Evolutionary conservation across 1,284 basidiomycete species (phyloP).

Genomic region (Lentinula novae-zelandiae): DNA sequence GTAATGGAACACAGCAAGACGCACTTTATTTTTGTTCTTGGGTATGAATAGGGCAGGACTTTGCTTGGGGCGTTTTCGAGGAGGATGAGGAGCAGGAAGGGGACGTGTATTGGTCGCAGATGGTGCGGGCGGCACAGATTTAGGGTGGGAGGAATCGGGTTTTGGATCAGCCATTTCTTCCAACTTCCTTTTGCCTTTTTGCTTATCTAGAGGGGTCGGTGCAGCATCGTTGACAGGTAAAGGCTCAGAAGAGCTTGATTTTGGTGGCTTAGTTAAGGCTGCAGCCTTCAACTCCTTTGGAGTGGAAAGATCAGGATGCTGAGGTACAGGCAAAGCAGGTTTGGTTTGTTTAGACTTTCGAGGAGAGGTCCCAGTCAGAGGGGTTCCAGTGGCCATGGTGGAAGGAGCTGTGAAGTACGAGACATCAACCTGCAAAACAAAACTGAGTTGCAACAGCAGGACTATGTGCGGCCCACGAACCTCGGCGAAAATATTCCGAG

Average conservation of each 20-base stretch:
- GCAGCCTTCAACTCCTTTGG: slow-evolving; percentile 11
- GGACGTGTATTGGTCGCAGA: slow-evolving; percentile 34
- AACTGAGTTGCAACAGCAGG: slow-evolving; percentile 24
- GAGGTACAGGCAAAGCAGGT: neutral
- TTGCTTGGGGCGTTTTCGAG: slow-evolving; percentile 37
- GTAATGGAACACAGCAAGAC: neutral
- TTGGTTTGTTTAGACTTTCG: slow-evolving; percentile 4
- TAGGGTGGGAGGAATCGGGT: neutral
- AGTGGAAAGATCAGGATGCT: slow-evolving; percentile 5
- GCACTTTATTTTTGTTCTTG: slow-evolving; percentile 33
- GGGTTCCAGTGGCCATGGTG: neutral
- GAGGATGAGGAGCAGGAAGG: slow-evolving; percentile 21
- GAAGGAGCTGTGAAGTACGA: slow-evolving; percentile 2
- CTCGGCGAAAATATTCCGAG: slow-evolving; percentile 48
- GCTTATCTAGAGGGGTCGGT: neutral
- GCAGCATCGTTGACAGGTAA: neutral
- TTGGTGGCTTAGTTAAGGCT: neutral
- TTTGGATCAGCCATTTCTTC: neutral
- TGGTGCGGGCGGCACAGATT: slow-evolving; percentile 21
- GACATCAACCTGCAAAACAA: neutral
- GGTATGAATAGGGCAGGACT: slow-evolving; percentile 49
- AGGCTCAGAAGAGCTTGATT: neutral
- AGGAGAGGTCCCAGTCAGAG: neutral
- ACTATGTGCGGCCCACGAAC: slow-evolving; percentile 32
- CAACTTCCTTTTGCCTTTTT: slow-evolving; percentile 1